These are phyloP conservation scores for Pseudoneurospora amorphoporcata DNA, from an alignment of 495 filamentous ascomycete species.

Conservation along the genomic window DNA sequence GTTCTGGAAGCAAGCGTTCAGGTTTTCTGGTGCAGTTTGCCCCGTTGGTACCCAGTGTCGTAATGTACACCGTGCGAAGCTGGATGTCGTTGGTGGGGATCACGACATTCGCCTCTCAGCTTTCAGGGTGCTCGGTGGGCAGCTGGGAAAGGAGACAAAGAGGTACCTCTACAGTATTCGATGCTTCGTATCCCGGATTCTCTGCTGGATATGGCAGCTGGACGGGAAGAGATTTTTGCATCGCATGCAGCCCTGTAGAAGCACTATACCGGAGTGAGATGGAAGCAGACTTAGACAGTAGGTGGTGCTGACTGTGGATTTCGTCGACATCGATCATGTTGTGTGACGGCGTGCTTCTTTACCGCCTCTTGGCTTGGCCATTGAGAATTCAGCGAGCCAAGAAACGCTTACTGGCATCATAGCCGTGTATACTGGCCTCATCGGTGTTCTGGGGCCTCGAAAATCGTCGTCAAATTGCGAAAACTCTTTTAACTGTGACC, in stretches of 20 bases:
- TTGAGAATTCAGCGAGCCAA: not conserved
- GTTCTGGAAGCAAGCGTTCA: not conserved
- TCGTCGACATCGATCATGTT: not conserved
- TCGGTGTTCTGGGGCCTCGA: constrained; percentile 1
- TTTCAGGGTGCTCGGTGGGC: not conserved
- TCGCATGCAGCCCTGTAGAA: not conserved
- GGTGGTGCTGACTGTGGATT: not conserved
- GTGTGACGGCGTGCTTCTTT: constrained; percentile 3
- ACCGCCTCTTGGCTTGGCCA: constrained; percentile 12
- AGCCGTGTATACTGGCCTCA: constrained; percentile 8
- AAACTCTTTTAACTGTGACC: constrained; percentile 7
- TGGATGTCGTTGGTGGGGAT: not conserved
- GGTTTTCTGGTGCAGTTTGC: not conserved
- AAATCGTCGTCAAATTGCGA: constrained; percentile 4
- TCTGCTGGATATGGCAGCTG: not conserved
- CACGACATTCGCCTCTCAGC: not conserved
- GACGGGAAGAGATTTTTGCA: not conserved
- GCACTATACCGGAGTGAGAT: not conserved
- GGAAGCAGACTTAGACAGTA: not conserved
- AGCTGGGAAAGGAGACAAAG: not conserved
- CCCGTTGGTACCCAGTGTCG: not conserved
- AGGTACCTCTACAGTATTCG: not conserved
- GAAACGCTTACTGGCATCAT: constrained; percentile 11
- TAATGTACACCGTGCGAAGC: not conserved
- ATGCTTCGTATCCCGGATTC: not conserved